Base-by-base conservation (phyloP, 768 basidiomycete genomes). In the Rhodotorula paludigena region DNA sequence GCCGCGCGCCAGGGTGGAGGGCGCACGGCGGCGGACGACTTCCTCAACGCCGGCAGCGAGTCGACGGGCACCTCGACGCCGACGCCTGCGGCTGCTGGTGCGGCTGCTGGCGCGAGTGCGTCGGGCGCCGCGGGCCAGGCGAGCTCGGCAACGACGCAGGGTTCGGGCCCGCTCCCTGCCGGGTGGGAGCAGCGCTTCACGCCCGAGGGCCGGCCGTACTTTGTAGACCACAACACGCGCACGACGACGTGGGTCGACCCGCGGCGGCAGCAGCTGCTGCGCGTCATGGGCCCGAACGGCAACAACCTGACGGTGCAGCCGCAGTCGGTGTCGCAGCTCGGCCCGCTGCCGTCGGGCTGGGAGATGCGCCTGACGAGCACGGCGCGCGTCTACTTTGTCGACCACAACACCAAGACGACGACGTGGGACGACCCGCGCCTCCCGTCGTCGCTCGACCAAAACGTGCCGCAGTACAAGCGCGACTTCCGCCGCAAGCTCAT, bases 171-270 rank as follows among this genome's bases (percentile, higher is more conserved):
- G 61, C 82, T 99, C 28, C 96, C 96, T 4, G 89, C 93, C 66
- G 96, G 96, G 4, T 99, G 96, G 96, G 96, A 99, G 77, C 96
- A 98, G 80, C 85, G 96, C 44, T 94, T 93, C 80, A 99, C 96
- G 5, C 92, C 93, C 0, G 96, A 99, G 80, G 96, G 96, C 28
- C 86, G 96, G 47, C 92, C 96, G 4, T 99, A 99, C 80, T 99
- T 96, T 78, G 96, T 99, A 57, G 96, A 99, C 78, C 96, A 99
- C 81, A 99, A 99, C 77, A 98, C 94, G 18, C 86, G 96, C 55
- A 98, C 96, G 28, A 98, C 96, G 39, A 99, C 96, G n/a, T 99
- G 96, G 96, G 93, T 98, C 32, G 96, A 99, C 78, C 96, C 96
- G 45, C 88, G 96, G 57, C 86, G 96, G 53, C 96, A 98, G 80